phyloP scores from a whole-genome alignment of 2,329 filamentous ascomycete species.

The Cladosporium sp. region DNA sequence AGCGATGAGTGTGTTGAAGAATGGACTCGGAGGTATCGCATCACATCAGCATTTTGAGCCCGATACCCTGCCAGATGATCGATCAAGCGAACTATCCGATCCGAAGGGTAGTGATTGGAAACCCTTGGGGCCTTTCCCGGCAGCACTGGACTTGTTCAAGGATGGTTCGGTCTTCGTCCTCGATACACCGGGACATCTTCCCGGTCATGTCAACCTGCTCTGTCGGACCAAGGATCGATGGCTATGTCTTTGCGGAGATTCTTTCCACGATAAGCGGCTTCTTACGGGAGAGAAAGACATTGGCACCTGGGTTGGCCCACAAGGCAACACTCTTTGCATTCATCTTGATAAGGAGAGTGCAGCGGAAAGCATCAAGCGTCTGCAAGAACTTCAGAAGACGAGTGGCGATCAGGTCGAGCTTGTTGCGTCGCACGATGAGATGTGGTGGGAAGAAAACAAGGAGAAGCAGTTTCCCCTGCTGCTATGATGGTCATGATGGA shows the following conservation, averaged over 20 bases:
- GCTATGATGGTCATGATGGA: not conserved
- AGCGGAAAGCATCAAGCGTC: conserved; percentile 43
- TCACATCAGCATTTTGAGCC: conserved; percentile 46
- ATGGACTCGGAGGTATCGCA: conserved; percentile 31
- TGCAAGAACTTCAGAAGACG: conserved; percentile 39
- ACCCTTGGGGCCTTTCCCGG: conserved; percentile 46
- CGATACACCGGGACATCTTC: conserved; percentile 53
- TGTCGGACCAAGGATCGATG: conserved; percentile 44
- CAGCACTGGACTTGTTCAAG: conserved; percentile 48
- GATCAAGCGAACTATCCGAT: conserved; percentile 46
- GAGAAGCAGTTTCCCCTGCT: conserved; percentile 26
- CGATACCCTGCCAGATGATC: conserved; percentile 44
- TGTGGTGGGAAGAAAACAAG: conserved; percentile 44
- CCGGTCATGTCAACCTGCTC: conserved; percentile 54
- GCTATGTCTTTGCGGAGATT: conserved; percentile 55
- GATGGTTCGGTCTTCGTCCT: conserved; percentile 52
- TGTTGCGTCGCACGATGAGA: conserved; percentile 53
- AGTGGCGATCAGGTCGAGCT: conserved; percentile 48
- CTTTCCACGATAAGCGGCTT: conserved; percentile 55
- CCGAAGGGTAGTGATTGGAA: conserved; percentile 39
- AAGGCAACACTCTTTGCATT: conserved; percentile 50
- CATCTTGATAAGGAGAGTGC: conserved; percentile 52
- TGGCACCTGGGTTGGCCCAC: conserved; percentile 51
- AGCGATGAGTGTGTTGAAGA: conserved; percentile 43
- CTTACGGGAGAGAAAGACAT: conserved; percentile 54